A percentile compares a stretch with the other conserved stretches of the same genome.
phyloP scores from a whole-genome alignment of 2,329 filamentous ascomycete genomes.

The Fusarium oxysporum region DNA sequence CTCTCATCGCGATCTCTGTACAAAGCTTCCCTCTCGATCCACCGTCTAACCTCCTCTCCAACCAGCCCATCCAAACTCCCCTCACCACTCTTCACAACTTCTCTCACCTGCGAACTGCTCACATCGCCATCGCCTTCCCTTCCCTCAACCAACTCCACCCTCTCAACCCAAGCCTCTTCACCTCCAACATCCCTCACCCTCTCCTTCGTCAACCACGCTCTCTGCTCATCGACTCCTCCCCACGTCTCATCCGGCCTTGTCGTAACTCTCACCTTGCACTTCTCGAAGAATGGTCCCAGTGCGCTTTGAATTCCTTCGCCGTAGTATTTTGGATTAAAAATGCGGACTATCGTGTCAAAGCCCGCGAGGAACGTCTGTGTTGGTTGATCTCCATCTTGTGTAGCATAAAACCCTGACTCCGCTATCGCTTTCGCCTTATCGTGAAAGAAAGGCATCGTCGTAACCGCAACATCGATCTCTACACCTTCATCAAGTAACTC shows the following conservation, averaged over 20 bases:
- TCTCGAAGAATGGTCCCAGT: conserved; percentile 72
- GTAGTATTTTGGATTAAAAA: conserved; percentile 81
- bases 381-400: conserved; percentile 23
- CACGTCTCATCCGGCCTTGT: conserved; percentile 71
- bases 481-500: conserved; percentile 57
- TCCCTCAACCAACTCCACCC: conserved; percentile 70
- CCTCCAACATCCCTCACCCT: conserved; percentile 66
- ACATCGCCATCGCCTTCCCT: conserved; percentile 57
- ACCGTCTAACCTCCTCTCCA: conserved; percentile 65
- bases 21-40: conserved; percentile 67
- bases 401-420: conserved; percentile 55
- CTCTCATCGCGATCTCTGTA: conserved; percentile 57
- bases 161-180: conserved; percentile 66
- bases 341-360: conserved; percentile 80
- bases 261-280: conserved; percentile 72
- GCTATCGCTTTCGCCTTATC: conserved; percentile 74
- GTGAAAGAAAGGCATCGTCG: conserved; percentile 78
- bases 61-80: conserved; percentile 65
- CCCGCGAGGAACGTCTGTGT: conserved; percentile 78
- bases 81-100: conserved; percentile 63
- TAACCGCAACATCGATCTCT: conserved; percentile 75
- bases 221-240: conserved; percentile 59
- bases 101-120: conserved; percentile 73
- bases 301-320: conserved; percentile 59
- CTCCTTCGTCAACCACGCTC: conserved; percentile 62